Base-by-base conservation (phyloP, 768 basidiomycete genomes). In the Stropharia rugosoannulata region DNA sequence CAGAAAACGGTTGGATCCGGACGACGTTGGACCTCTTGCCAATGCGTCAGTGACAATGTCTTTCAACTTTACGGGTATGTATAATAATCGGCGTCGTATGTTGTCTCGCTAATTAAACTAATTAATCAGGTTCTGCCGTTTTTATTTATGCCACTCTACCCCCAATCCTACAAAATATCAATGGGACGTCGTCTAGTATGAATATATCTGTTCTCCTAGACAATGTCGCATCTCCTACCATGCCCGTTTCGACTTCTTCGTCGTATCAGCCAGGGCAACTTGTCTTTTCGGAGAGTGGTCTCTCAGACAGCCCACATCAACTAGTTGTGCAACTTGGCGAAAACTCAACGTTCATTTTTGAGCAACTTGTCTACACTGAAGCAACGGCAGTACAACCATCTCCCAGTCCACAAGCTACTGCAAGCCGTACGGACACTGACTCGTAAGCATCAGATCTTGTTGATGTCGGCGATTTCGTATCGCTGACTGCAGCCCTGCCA, bases 171-270 rank as follows among this genome's bases (percentile, higher is more conserved):
- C 9, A 54, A 62, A 16, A 57, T 48, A 32, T 41, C 54, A 55
- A 69, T 67, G 38, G 60, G 57, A 56, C 71, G 7, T 73, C 75
- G 16, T 73, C 75, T 5, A 62, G 66, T 47, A 75, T 76, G 66
- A 79, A 81, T 62, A 64, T 80, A 37, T 73, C 72, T 6, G 78
- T 78, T 58, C 67, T 66, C 5, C 54, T 84, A 47, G 82, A 84
- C 62, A 67, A 65, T 29, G 49, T 66, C 16, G 45, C 61, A 12
- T 52, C 58, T 9, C 22, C 36, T 11, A 18, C 32, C 35, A 1
- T 32, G 19, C n/a, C 32, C 11, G 13, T 32, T 7, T 16, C 45
- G 13, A 19, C 16, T 48, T 25, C 45, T 22, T 12, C 46, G 16
- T 13, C 54, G 74, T 59, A 29, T 18, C 51, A 60, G 11, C 56